Conservation (phyloP, 1,284 basidiomycete species). For the Irpex sp. region DNA sequence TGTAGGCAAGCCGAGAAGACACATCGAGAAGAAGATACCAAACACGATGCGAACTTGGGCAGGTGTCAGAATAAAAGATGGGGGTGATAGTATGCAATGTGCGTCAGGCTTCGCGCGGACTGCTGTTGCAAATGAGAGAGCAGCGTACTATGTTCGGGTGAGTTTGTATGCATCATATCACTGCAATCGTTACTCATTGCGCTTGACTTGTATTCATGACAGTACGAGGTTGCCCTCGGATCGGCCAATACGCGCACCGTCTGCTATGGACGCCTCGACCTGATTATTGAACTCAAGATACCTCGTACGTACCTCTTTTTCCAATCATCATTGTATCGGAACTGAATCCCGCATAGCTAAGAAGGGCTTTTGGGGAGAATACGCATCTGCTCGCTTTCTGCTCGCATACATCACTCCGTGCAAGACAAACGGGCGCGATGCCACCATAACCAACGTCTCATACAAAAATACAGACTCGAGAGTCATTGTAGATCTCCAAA, state of each 20-base stretch:
- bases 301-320: background rate
- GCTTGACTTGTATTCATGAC: background rate
- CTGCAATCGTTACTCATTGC: background rate
- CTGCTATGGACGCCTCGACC: background rate
- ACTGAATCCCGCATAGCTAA: background rate
- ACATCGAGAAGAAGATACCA: background rate
- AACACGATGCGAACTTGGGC: background rate
- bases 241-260: background rate
- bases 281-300: background rate
- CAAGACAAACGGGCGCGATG: background rate
- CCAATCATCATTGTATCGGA: background rate
- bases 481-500: background rate
- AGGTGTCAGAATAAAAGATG: background rate
- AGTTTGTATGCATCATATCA: background rate
- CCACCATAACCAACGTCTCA: background rate
- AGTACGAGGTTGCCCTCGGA: background rate
- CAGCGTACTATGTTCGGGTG: background rate
- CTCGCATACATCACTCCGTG: background rate
- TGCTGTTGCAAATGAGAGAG: background rate
- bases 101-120: background rate
- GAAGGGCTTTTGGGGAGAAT: background rate
- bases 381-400: background rate
- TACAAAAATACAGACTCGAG: background rate
- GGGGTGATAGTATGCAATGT: background rate
- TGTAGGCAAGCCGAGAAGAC: background rate